phyloP scores from a whole-genome alignment of 495 filamentous ascomycete genomes.

The Aspergillus sclerotiicarbonarius region DNA sequence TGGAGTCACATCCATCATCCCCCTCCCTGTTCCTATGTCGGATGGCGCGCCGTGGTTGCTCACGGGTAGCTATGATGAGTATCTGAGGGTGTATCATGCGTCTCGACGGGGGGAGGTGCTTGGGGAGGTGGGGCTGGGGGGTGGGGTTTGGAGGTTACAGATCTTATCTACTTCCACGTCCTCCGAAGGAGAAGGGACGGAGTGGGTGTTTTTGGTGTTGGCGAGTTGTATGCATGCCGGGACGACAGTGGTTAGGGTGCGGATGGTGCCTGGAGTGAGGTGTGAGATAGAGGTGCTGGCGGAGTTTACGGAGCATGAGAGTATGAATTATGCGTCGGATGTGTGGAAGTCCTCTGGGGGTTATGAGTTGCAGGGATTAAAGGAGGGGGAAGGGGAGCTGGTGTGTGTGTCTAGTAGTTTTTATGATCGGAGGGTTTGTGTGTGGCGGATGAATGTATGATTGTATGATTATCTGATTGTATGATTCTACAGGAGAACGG shows the following conservation, averaged over 20 bases:
- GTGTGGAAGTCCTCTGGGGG: conserved; percentile 46
- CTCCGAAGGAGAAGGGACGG: conserved; percentile 16
- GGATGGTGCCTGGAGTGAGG: conserved; percentile 17
- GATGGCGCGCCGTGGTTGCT: conserved; percentile 56
- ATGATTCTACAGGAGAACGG: too few relatives aligned
- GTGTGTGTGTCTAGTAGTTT: conserved; percentile 80
- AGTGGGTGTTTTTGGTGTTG: conserved; percentile 56
- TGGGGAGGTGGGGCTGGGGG: conserved; percentile 67
- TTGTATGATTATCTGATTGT: neutral
- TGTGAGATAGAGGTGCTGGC: conserved; percentile 68
- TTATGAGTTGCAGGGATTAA: conserved; percentile 16
- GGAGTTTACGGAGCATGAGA: conserved; percentile 81
- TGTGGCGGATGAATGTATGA: conserved; percentile 59
- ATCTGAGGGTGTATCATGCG: conserved; percentile 63
- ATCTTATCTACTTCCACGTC: too few relatives aligned
- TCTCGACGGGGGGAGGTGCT: conserved; percentile 39
- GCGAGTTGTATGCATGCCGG: conserved; percentile 96
- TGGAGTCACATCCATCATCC: conserved; percentile 86
- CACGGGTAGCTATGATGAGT: conserved; percentile 93
- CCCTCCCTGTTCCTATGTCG: conserved; percentile 44
- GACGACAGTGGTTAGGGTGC: conserved; percentile 61
- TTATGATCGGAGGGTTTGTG: conserved; percentile 76
- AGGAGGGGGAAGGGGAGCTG: conserved; percentile 22
- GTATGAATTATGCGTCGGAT: conserved; percentile 94
- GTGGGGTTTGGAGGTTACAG: conserved; percentile 89